Conservation (phyloP, 257 asterid species). For the Solanum virginianum region DNA sequence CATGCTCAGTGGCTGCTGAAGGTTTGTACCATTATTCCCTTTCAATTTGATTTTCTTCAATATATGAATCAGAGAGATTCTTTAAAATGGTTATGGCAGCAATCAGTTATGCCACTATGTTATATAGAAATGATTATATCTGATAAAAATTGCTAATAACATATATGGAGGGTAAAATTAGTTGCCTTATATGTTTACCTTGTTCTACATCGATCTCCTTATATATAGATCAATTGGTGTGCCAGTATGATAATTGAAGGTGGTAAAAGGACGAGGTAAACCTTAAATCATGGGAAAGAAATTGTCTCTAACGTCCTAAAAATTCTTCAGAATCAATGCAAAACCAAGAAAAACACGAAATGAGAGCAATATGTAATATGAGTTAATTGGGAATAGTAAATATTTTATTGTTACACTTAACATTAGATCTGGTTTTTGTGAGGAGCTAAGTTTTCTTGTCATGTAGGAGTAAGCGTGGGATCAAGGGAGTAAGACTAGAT, state of each 20-base stretch:
- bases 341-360: neutral
- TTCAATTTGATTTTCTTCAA: neutral
- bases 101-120: neutral
- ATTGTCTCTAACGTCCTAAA: neutral
- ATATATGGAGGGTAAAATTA: neutral
- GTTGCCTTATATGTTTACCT: neutral
- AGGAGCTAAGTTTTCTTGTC: neutral
- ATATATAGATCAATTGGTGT: neutral
- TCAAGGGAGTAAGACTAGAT: neutral
- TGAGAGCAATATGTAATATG: neutral
- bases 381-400: neutral
- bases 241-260: neutral
- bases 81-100: neutral
- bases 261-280: neutral
- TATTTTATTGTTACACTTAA: neutral
- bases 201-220: neutral
- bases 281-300: neutral
- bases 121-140: neutral
- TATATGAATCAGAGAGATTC: neutral
- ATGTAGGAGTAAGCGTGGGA: neutral
- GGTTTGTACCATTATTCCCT: slow-evolving; percentile 23
- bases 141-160: neutral
- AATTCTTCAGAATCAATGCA: neutral
- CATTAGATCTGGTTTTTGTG: neutral
- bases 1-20: slow-evolving; percentile 78